These are phyloP conservation scores for Postia placenta DNA, from an alignment of 768 basidiomycete genomes.

Conservation along the genomic window DNA sequence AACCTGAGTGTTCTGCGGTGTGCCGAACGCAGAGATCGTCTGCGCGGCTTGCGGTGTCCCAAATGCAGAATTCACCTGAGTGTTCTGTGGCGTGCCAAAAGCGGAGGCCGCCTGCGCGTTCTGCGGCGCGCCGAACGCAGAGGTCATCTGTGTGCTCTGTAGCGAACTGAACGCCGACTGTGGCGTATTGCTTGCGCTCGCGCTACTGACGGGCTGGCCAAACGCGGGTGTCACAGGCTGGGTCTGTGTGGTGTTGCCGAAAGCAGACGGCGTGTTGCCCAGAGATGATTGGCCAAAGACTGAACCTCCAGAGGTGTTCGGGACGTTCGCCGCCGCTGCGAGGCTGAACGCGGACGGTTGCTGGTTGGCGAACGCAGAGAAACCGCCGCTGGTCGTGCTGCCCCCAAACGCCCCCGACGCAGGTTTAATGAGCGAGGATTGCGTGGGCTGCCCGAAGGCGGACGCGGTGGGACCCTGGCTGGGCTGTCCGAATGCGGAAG, in stretches of 20 bases:
- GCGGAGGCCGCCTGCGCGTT: neutral
- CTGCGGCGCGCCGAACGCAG: slow-evolving; percentile 9
- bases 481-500: slow-evolving; percentile 29
- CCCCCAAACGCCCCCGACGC: slow-evolving; percentile 39
- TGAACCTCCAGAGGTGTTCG: slow-evolving; percentile 12
- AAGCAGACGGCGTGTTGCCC: slow-evolving; percentile 11
- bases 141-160: slow-evolving; percentile 1
- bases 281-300: slow-evolving; percentile 20
- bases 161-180: slow-evolving; percentile 16
- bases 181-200: no score
- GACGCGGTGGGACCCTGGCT: slow-evolving; percentile 15
- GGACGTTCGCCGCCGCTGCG: slow-evolving; percentile 13
- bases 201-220: slow-evolving; percentile 9
- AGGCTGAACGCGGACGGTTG: slow-evolving; percentile 23
- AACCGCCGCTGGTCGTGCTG: slow-evolving; percentile 15
- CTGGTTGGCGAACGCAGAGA: slow-evolving; percentile 33
- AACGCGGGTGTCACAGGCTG: slow-evolving; percentile 15
- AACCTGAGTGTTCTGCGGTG: slow-evolving; percentile 13
- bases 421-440: no score
- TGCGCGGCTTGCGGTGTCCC: neutral
- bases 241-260: slow-evolving; percentile 5
- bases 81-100: slow-evolving; percentile 1
- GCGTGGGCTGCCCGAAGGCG: slow-evolving; percentile 35
- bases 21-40: slow-evolving; percentile 2
- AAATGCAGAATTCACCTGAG: slow-evolving; percentile 5